phyloP scores from a whole-genome alignment of 306 rosid species.

The Acacia crassicarpa region DNA sequence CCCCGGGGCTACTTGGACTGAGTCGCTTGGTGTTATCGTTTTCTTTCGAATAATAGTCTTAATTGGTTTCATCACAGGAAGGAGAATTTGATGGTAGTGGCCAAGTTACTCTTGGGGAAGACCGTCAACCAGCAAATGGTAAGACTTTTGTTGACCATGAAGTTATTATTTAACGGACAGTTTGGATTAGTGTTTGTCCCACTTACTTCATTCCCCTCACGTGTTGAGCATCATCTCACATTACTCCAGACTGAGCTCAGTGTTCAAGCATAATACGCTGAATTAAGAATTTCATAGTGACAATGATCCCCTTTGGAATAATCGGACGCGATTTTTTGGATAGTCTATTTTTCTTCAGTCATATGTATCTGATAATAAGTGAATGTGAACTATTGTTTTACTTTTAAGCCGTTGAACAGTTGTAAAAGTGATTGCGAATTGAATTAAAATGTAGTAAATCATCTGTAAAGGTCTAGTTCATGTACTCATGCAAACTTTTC shows the following conservation, averaged over 20 bases:
- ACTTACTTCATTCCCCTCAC: background rate
- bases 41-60: conserved; percentile 5
- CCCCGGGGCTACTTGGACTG: background rate
- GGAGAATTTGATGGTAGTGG: conserved; percentile 67
- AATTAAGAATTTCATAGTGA: background rate
- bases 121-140: conserved; percentile 61
- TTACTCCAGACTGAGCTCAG: background rate
- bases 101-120: conserved; percentile 48
- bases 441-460: background rate
- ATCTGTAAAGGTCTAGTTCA: background rate
- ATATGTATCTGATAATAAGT: background rate
- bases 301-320: conserved; percentile 1
- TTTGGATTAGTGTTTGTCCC: background rate
- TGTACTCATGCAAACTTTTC: background rate
- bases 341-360: conserved; percentile 8
- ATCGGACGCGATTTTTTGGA: background rate
- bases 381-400: background rate
- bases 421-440: background rate
- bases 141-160: conserved; percentile 14
- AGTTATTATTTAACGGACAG: background rate
- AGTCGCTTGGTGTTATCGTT: background rate
- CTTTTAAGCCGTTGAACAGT: background rate
- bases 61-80: conserved; percentile 58
- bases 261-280: background rate
- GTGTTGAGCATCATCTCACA: background rate